phyloP scores from a whole-genome alignment of 805 yeast genomes.

The Yamadazyma sp. region DNA sequence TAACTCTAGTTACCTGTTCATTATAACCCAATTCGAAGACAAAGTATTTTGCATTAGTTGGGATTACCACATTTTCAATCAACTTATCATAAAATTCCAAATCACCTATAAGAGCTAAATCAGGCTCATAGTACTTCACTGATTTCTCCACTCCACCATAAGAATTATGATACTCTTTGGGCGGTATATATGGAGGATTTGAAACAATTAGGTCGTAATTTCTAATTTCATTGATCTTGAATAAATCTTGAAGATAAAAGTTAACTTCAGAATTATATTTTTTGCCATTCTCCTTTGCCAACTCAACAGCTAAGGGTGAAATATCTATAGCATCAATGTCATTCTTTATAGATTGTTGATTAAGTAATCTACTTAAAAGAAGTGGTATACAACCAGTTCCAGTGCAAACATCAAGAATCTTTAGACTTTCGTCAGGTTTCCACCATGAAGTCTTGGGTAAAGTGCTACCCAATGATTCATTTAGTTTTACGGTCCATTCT shows the following conservation, averaged over 20 bases:
- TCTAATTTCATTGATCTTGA: background rate
- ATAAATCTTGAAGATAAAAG: conserved; percentile 8
- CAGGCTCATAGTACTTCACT: conserved; percentile 73
- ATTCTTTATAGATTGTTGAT: conserved; percentile 1
- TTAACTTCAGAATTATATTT: conserved; percentile 7
- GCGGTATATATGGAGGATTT: conserved; percentile 90
- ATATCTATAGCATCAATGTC: conserved; percentile 53
- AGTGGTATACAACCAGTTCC: conserved; percentile 89
- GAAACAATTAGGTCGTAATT: conserved; percentile 58
- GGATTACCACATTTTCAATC: conserved; percentile 40
- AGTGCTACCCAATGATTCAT: conserved; percentile 4
- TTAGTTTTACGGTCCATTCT: conserved; percentile 66
- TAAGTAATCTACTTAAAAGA: conserved; percentile 30
- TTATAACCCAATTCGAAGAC: conserved; percentile 74
- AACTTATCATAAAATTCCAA: conserved; percentile 66
- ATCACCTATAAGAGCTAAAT: conserved; percentile 74
- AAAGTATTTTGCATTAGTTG: conserved; percentile 49
- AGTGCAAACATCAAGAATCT: conserved; percentile 70
- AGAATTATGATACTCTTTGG: conserved; percentile 36
- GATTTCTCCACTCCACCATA: conserved; percentile 58
- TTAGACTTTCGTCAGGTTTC: conserved; percentile 3
- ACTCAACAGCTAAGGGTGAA: conserved; percentile 47
- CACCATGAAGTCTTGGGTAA: no score
- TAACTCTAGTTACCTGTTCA: conserved; percentile 51
- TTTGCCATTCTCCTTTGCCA: conserved; percentile 47